These are phyloP conservation scores for Cyclotella baltica DNA, from an alignment of 108 stramenopile species.

Conservation along the genomic window DNA sequence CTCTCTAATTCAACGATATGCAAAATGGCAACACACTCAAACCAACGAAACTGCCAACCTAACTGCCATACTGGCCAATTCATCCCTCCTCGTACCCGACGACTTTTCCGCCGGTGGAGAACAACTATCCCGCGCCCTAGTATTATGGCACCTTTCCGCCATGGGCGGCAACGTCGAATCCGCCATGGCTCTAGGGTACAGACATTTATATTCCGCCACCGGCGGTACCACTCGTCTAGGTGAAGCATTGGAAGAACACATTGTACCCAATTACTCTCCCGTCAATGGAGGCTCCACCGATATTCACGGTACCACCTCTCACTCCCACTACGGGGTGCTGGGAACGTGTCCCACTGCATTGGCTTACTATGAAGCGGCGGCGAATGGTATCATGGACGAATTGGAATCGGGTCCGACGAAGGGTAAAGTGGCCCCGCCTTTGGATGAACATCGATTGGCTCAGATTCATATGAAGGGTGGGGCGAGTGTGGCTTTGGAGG, in stretches of 20 bases:
- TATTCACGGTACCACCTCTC: constrained; percentile 22
- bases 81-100: constrained; percentile 54
- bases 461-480: constrained; percentile 84
- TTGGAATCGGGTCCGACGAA: constrained; percentile 67
- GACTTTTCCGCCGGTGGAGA: constrained; percentile 53
- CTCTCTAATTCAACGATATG: constrained; percentile 44
- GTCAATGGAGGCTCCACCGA: constrained; percentile 6
- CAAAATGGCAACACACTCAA: constrained; percentile 26
- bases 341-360: constrained; percentile 67
- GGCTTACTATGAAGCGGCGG: constrained; percentile 87
- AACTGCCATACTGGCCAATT: constrained; percentile 43
- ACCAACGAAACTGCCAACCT: constrained; percentile 15
- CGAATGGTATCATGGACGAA: constrained; percentile 77
- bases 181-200: constrained; percentile 62
- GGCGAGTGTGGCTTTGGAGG: constrained; percentile 69
- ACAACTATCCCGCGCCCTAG: constrained; percentile 65
- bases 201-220: constrained; percentile 49
- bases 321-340: constrained; percentile 54
- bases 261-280: constrained; percentile 26
- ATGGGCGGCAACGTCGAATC: constrained; percentile 82
- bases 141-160: constrained; percentile 71
- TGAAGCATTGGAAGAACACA: background rate
- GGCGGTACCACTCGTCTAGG: constrained; percentile 25
- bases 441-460: constrained; percentile 76
- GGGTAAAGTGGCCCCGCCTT: constrained; percentile 74